Evolutionary conservation across 1,284 basidiomycete genomes (phyloP).

Genomic region (Omphalotus olearius): DNA sequence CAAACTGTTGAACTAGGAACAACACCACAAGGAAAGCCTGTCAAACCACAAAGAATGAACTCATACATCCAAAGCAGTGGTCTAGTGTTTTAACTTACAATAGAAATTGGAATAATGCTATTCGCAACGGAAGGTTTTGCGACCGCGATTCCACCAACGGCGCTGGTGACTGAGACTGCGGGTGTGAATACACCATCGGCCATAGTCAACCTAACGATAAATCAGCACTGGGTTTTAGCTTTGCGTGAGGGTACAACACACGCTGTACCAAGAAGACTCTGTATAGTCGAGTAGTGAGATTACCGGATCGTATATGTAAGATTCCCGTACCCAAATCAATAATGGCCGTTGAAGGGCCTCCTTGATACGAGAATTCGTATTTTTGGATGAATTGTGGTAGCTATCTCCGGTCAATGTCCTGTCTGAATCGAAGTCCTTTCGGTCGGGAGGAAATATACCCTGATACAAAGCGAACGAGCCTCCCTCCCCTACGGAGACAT

Average conservation of each 20-base stretch:
- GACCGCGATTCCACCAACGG: conserved; percentile 62
- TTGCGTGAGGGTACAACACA: conserved; percentile 18
- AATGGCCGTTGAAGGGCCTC: conserved; percentile 42
- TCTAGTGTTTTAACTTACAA: conserved; percentile 32
- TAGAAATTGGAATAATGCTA: conserved; percentile 53
- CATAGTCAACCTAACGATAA: conserved; percentile 43
- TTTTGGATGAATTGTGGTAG: conserved; percentile 13
- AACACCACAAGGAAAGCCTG: conserved; percentile 54
- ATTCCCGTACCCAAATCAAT: conserved; percentile 43
- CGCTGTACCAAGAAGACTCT: conserved; percentile 40
- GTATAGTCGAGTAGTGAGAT: not conserved
- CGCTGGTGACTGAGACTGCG: conserved; percentile 65
- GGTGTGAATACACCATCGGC: conserved; percentile 62
- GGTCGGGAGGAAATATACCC: conserved; percentile 49
- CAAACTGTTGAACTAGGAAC: conserved; percentile 56
- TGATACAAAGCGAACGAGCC: conserved; percentile 64
- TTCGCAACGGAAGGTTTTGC: conserved; percentile 43
- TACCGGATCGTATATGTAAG: not conserved
- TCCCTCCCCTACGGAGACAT: conserved; percentile 44
- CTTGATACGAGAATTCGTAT: conserved; percentile 23
- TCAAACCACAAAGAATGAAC: not conserved
- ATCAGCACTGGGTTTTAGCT: not conserved
- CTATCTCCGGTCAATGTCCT: conserved; percentile 50
- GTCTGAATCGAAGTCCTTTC: conserved; percentile 42
- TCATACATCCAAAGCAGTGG: too few species aligned